Percentiles rank a stretch among this genome's conserved stretches.
phyloP scores from a whole-genome alignment of 2,329 filamentous ascomycete species.

The Neurospora crassa region DNA sequence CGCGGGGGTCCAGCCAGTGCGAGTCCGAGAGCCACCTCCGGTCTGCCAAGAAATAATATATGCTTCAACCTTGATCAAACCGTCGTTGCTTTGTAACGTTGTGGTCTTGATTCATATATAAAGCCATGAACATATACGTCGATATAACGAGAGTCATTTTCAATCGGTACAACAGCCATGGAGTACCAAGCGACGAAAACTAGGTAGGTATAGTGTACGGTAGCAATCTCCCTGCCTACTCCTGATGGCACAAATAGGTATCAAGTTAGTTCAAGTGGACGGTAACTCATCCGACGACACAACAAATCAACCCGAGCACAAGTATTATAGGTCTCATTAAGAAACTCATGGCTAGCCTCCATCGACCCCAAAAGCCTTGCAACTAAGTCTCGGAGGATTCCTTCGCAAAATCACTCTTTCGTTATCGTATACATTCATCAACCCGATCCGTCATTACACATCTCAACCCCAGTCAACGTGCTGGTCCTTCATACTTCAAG shows the following conservation, averaged over 20 bases:
- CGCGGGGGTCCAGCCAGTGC: background rate
- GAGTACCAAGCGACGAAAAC: background rate
- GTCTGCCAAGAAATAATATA: background rate
- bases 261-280: background rate
- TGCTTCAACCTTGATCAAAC: background rate
- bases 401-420: background rate
- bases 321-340: background rate
- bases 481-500: background rate
- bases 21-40: background rate
- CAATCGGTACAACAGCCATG: background rate
- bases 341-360: background rate
- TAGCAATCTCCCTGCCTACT: background rate
- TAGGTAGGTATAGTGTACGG: background rate
- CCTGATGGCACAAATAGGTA: background rate
- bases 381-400: background rate
- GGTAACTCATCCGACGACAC: background rate
- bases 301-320: background rate
- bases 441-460: background rate
- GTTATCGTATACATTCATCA: background rate
- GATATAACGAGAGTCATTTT: background rate
- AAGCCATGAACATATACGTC: background rate
- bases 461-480: background rate
- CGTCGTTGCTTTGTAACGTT: too few species aligned
- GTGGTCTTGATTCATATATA: background rate
- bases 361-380: background rate